A percentile compares a stretch with the other conserved stretches of the same genome.
Evolutionary conservation across 768 basidiomycete species (phyloP).

Genomic region (Serendipita sp.): DNA sequence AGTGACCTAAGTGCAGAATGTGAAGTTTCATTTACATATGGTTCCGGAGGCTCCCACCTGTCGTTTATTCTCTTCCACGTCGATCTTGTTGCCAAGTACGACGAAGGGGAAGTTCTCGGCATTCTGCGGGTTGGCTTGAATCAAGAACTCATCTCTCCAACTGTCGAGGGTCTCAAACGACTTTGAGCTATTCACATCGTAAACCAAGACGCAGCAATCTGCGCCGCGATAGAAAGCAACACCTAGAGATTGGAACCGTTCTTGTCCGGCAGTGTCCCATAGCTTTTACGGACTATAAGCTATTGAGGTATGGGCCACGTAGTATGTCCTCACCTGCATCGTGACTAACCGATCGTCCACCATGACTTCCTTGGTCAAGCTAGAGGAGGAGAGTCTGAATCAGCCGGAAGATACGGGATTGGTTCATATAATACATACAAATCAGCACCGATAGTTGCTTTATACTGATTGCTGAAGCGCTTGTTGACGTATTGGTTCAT

Average conservation of each 20-base stretch:
- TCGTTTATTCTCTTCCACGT: slow-evolving; percentile 95
- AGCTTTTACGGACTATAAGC: slow-evolving; percentile 32
- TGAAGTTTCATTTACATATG: neutral
- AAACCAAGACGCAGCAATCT: slow-evolving; percentile 97
- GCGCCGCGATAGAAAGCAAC: slow-evolving; percentile 99
- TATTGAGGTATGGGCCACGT: neutral
- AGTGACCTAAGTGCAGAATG: slow-evolving; percentile 51
- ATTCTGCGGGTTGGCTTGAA: slow-evolving; percentile 96
- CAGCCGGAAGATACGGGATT: slow-evolving; percentile 15
- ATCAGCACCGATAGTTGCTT: slow-evolving; percentile 95
- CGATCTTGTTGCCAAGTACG: slow-evolving; percentile 99
- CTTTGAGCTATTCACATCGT: slow-evolving; percentile 97
- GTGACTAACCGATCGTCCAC: slow-evolving; percentile 96
- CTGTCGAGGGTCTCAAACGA: slow-evolving; percentile 97
- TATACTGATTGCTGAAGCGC: slow-evolving; percentile 98
- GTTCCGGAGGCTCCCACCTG: slow-evolving; percentile 40
- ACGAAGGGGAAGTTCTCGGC: slow-evolving; percentile 99
- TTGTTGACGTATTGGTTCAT: slow-evolving; percentile 99
- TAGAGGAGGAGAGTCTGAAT: slow-evolving; percentile 18
- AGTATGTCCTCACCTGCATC: slow-evolving; percentile 62
- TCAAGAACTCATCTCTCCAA: slow-evolving; percentile 98
- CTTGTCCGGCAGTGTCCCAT: slow-evolving; percentile 99
- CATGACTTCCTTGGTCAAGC: slow-evolving; percentile 96
- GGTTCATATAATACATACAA: slow-evolving; percentile 43
- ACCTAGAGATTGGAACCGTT: slow-evolving; percentile 97